Conservation (phyloP, 805 yeast genomes). For the Priceomyces medius region DNA sequence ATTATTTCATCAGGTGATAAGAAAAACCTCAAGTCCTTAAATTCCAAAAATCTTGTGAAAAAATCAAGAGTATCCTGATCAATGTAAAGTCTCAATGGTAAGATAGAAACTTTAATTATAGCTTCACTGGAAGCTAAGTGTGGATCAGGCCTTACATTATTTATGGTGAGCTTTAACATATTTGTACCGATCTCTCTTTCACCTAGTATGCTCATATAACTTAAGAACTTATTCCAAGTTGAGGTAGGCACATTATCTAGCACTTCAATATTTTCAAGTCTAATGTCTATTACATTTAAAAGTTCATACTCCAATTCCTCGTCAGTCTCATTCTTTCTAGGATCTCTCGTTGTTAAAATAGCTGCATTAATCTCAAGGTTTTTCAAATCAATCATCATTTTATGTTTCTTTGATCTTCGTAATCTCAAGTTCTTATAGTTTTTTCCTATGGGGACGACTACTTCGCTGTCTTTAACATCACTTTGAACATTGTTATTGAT, state of each 20-base stretch:
- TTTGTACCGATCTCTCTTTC: slow-evolving; percentile 67
- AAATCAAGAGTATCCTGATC: slow-evolving; percentile 95
- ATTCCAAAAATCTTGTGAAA: slow-evolving; percentile 73
- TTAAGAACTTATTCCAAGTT: slow-evolving; percentile 83
- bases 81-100: slow-evolving; percentile 79
- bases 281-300: slow-evolving; percentile 49
- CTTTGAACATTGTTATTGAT: slow-evolving; percentile 48
- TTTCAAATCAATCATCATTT: slow-evolving; percentile 54
- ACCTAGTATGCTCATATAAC: slow-evolving; percentile 66
- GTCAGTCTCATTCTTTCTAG: slow-evolving; percentile 36
- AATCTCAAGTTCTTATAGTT: slow-evolving; percentile 49
- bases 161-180: slow-evolving; percentile 55
- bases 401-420: slow-evolving; percentile 63
- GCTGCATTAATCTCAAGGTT: slow-evolving; percentile 50
- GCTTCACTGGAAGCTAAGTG: slow-evolving; percentile 68
- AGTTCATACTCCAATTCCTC: slow-evolving; percentile 37
- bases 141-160: slow-evolving; percentile 63
- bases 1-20: slow-evolving; percentile 64
- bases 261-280: slow-evolving; percentile 55
- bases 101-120: slow-evolving; percentile 48
- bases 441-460: slow-evolving; percentile 32
- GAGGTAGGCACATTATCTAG: slow-evolving; percentile 82
- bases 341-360: slow-evolving; percentile 49
- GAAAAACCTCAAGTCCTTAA: slow-evolving; percentile 68
- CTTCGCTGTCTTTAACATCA: slow-evolving; percentile 12